Conservation (phyloP, 495 filamentous ascomycete species). For the Podospora didyma region DNA sequence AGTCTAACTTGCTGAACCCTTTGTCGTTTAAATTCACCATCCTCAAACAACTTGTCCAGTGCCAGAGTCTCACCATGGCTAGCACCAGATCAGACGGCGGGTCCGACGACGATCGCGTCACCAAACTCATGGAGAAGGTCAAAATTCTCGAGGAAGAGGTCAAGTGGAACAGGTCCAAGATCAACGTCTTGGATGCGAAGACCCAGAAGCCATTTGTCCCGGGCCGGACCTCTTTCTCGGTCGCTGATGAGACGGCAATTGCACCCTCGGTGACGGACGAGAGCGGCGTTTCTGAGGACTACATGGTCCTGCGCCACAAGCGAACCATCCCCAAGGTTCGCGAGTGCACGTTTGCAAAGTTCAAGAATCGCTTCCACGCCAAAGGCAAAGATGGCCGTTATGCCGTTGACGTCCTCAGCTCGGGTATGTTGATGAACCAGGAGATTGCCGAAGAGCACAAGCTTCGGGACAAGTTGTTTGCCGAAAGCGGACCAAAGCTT, state of each 20-base stretch:
- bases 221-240: neutral
- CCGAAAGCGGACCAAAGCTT: neutral
- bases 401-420: conserved; percentile 31
- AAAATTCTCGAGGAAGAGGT: conserved; percentile 7
- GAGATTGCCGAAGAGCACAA: conserved; percentile 29
- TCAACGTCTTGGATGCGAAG: conserved; percentile 1
- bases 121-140: neutral
- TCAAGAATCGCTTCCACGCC: conserved; percentile 35
- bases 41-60: conserved; percentile 54
- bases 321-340: conserved; percentile 18
- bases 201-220: neutral
- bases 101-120: neutral
- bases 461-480: conserved; percentile 13
- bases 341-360: conserved; percentile 32
- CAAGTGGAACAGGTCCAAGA: conserved; percentile 10
- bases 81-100: neutral
- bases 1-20: no score
- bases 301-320: conserved; percentile 6
- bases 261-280: conserved; percentile 9
- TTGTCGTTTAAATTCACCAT: no score
- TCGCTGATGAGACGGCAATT: neutral
- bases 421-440: conserved; percentile 22
- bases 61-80: conserved; percentile 45
- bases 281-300: conserved; percentile 3
- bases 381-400: conserved; percentile 23